A percentile compares a stretch with the other conserved stretches of the same genome.
Conservation (phyloP, 2,329 filamentous ascomycete genomes). For the Gremmenia infestans region DNA sequence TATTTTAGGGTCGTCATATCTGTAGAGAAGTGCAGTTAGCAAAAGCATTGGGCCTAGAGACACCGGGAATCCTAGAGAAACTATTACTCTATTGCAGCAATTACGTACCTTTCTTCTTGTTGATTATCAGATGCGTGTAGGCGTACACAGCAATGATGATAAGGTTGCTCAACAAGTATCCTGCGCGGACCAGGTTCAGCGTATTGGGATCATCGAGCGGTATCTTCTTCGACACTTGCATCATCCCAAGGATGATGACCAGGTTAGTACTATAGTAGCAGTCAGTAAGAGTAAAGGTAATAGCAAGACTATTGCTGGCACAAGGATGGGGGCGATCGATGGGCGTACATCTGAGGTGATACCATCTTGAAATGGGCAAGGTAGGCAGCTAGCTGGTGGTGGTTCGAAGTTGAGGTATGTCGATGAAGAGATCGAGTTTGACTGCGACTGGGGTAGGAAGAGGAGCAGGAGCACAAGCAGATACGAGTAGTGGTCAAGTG, state of each 20-base stretch:
- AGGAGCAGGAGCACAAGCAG: too few species aligned
- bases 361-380: too few species aligned
- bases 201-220: conserved; percentile 85
- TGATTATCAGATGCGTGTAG: conserved; percentile 79
- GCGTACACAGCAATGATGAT: conserved; percentile 82
- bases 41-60: too few species aligned
- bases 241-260: conserved; percentile 93
- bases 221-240: conserved; percentile 95
- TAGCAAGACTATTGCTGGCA: too few species aligned
- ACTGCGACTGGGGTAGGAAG: too few species aligned
- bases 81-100: not conserved
- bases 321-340: not conserved
- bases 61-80: not conserved
- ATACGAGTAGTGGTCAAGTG: too few species aligned
- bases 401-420: too few species aligned
- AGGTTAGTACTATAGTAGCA: conserved; percentile 69
- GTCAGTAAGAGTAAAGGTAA: conserved; percentile 7
- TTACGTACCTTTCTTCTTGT: conserved; percentile 88
- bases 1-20: conserved; percentile 98
- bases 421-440: too few species aligned
- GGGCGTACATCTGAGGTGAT: not conserved
- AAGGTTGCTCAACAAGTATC: conserved; percentile 64
- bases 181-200: conserved; percentile 56
- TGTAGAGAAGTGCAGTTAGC: conserved; percentile 35
- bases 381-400: too few species aligned